Evolutionary conservation across 169 alveolate genomes (phyloP).

Genomic region (Plasmodium gallinaceum): DNA sequence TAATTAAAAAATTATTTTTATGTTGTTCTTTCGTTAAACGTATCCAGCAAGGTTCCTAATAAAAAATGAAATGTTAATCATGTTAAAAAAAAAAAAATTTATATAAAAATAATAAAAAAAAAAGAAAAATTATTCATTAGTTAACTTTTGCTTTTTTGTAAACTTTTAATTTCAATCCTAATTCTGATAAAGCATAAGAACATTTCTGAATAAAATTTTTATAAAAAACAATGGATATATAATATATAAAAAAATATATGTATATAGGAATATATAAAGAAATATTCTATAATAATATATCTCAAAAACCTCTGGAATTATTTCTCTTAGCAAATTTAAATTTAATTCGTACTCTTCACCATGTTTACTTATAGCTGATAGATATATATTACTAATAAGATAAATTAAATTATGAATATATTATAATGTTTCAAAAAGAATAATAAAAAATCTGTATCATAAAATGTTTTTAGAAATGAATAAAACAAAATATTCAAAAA

Average conservation of each 20-base stretch:
- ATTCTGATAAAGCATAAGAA: conserved; percentile 13
- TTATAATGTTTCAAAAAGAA: neutral
- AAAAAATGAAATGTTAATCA: neutral
- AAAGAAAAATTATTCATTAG: neutral
- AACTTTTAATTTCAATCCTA: conserved; percentile 50
- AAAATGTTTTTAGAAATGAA: neutral
- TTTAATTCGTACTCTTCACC: conserved; percentile 40
- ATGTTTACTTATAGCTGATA: conserved; percentile 34
- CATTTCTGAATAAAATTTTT: conserved; percentile 7
- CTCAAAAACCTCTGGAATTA: conserved; percentile 49
- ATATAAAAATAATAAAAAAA: neutral
- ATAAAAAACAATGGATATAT: neutral
- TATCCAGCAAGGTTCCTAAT: conserved; percentile 75
- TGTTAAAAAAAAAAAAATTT: neutral
- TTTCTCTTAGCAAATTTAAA: conserved; percentile 54
- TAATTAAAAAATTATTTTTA: conserved; percentile 34
- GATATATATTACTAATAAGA: conserved; percentile 39
- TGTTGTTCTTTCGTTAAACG: conserved; percentile 56
- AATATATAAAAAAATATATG: neutral
- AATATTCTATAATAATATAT: neutral
- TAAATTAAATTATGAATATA: no score
- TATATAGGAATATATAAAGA: neutral
- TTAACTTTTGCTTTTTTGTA: conserved; percentile 48
- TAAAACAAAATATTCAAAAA: neutral
- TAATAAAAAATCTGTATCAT: neutral